These are phyloP conservation scores for Candida tibetensis DNA, from an alignment of 805 yeast genomes.

Conservation along the genomic window DNA sequence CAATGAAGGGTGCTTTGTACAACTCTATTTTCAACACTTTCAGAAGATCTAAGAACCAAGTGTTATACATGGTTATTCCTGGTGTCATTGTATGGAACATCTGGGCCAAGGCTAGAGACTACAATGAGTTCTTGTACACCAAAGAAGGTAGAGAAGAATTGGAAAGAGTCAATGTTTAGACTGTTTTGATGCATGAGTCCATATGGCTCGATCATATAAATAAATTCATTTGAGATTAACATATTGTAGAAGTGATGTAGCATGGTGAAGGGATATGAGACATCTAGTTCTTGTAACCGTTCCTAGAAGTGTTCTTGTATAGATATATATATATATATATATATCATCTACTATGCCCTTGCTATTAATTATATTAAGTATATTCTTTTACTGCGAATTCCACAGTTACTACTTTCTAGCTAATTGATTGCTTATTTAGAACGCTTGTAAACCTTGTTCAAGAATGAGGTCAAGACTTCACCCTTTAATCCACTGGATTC, in stretches of 20 bases:
- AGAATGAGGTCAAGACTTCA: conserved; percentile 79
- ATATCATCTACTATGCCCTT: too few relatives aligned
- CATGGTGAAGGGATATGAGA: too few relatives aligned
- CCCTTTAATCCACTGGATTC: conserved; percentile 92
- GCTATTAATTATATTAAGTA: too few relatives aligned
- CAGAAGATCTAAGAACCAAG: conserved; percentile 90
- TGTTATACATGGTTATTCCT: conserved; percentile 74
- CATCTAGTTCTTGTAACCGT: too few relatives aligned
- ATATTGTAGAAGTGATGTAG: not conserved
- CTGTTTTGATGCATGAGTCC: not conserved
- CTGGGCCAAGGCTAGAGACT: conserved; percentile 85
- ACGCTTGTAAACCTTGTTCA: conserved; percentile 91
- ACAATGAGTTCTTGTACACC: conserved; percentile 92
- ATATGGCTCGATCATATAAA: not conserved
- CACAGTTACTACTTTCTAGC: too few relatives aligned
- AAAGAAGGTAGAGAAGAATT: conserved; percentile 97
- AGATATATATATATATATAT: too few relatives aligned
- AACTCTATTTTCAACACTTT: conserved; percentile 86
- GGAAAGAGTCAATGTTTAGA: conserved; percentile 55
- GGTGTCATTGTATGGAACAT: conserved; percentile 77
- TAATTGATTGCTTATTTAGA: too few relatives aligned
- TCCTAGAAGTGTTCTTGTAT: too few relatives aligned
- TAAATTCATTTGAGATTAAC: not conserved
- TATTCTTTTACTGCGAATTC: too few relatives aligned
- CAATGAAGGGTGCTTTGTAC: conserved; percentile 82